These are phyloP conservation scores for Aeschynomene evenia DNA, from an alignment of 306 rosid genomes.

Conservation along the genomic window DNA sequence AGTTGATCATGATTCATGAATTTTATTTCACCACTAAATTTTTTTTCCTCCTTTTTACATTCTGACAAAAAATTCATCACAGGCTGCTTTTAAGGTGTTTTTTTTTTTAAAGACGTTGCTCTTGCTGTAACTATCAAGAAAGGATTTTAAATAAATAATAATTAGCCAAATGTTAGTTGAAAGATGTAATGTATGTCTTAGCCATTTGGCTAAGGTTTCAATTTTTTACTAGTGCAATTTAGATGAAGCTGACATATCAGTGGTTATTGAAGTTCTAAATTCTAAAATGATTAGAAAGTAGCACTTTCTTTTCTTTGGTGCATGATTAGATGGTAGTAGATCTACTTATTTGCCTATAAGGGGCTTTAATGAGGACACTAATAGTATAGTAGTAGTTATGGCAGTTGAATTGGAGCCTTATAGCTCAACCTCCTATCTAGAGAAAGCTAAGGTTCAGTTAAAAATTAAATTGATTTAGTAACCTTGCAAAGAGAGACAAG, in stretches of 20 bases:
- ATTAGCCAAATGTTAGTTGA: not conserved
- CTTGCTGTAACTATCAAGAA: not conserved
- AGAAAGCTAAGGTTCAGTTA: not conserved
- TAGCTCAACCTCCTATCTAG: conserved; percentile 18
- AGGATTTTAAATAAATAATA: not conserved
- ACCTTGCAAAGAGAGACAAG: not conserved
- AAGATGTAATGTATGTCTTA: not conserved
- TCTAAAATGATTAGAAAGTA: conserved; percentile 24
- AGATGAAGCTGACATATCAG: conserved; percentile 5
- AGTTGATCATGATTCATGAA: not conserved
- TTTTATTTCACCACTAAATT: not conserved
- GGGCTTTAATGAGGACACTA: conserved; percentile 36
- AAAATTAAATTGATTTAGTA: not conserved
- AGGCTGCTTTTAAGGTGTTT: not conserved
- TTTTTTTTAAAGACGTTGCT: not conserved
- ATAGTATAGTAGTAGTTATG: conserved; percentile 5
- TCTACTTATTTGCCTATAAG: conserved; percentile 4
- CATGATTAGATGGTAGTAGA: conserved; percentile 30
- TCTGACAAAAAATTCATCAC: not conserved
- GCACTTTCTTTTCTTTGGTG: conserved; percentile 21
- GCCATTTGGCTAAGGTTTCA: conserved; percentile 4
- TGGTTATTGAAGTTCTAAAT: conserved; percentile 4
- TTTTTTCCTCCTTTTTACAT: not conserved
- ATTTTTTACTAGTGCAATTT: conserved; percentile 16
- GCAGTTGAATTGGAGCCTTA: conserved; percentile 27